These are phyloP conservation scores for Pichia heedii DNA, from an alignment of 805 yeast genomes.

Conservation along the genomic window DNA sequence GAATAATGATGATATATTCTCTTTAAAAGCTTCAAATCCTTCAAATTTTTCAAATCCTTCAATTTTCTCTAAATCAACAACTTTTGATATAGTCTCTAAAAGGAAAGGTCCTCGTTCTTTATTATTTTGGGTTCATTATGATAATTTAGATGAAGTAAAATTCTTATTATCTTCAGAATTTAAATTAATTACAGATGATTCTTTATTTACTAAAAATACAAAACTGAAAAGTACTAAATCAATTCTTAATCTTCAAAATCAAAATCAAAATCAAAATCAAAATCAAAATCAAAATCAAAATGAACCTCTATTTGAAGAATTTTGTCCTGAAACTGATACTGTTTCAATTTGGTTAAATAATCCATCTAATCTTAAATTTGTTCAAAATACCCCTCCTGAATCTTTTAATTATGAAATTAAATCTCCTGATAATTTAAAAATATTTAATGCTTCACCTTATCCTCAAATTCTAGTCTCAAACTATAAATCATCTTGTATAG, in stretches of 20 bases:
- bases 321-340: conserved; percentile 23
- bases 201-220: conserved; percentile 18
- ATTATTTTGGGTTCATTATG: conserved; percentile 49
- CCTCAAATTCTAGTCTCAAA: conserved; percentile 16
- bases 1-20: not conserved
- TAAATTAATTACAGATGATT: conserved; percentile 28
- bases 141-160: conserved; percentile 46
- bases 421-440: not conserved
- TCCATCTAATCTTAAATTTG: conserved; percentile 17
- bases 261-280: not conserved
- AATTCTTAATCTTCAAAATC: conserved; percentile 6
- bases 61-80: conserved; percentile 18
- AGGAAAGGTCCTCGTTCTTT: conserved; percentile 30
- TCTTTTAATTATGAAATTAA: conserved; percentile 1
- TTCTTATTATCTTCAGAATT: conserved; percentile 38
- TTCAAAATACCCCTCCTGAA: not conserved
- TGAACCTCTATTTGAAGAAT: conserved; percentile 10
- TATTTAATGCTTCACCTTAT: conserved; percentile 10
- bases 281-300: not conserved
- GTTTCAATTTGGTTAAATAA: conserved; percentile 25
- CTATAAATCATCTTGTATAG: conserved; percentile 5
- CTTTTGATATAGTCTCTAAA: conserved; percentile 30
- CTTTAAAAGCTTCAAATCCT: not conserved
- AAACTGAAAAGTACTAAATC: conserved; percentile 17
- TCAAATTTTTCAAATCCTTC: conserved; percentile 3